These are phyloP conservation scores for Hypoxylon fuscum DNA, from an alignment of 495 filamentous ascomycete genomes.

Conservation along the genomic window DNA sequence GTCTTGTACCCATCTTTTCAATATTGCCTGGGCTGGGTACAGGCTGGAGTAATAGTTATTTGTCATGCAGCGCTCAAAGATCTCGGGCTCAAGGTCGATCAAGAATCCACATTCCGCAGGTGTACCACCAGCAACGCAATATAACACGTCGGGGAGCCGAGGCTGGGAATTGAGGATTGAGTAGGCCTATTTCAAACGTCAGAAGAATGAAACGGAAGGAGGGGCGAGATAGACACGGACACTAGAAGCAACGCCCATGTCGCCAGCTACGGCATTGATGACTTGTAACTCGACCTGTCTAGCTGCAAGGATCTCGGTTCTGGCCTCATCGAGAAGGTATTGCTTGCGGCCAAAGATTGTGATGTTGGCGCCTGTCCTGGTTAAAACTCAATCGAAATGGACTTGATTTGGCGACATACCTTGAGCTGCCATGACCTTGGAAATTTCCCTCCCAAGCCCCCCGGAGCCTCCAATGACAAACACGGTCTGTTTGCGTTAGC, in stretches of 20 bases:
- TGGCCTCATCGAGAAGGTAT: constrained; percentile 14
- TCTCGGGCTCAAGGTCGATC: constrained; percentile 36
- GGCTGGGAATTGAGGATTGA: not conserved
- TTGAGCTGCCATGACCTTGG: not conserved
- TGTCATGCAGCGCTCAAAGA: constrained; percentile 40
- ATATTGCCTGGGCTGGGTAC: constrained; percentile 39
- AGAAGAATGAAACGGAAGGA: not conserved
- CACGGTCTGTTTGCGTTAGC: not conserved
- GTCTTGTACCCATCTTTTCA: constrained; percentile 28
- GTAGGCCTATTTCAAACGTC: not conserved
- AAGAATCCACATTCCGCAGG: constrained; percentile 42
- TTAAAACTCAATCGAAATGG: no score
- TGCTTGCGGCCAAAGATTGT: constrained; percentile 19
- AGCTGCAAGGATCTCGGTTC: constrained; percentile 18
- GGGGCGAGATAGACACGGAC: not conserved
- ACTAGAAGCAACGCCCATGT: not conserved
- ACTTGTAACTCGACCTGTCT: constrained; percentile 7
- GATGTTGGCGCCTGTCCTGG: constrained; percentile 36
- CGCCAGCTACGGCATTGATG: not conserved
- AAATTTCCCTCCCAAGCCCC: not conserved
- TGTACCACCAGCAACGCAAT: constrained; percentile 45
- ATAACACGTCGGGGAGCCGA: constrained; percentile 33
- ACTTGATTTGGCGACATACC: no score
- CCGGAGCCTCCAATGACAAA: not conserved
- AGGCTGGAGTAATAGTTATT: constrained; percentile 42